phyloP scores from a whole-genome alignment of 108 stramenopile species.

The Discostella pseudostelligera region DNA sequence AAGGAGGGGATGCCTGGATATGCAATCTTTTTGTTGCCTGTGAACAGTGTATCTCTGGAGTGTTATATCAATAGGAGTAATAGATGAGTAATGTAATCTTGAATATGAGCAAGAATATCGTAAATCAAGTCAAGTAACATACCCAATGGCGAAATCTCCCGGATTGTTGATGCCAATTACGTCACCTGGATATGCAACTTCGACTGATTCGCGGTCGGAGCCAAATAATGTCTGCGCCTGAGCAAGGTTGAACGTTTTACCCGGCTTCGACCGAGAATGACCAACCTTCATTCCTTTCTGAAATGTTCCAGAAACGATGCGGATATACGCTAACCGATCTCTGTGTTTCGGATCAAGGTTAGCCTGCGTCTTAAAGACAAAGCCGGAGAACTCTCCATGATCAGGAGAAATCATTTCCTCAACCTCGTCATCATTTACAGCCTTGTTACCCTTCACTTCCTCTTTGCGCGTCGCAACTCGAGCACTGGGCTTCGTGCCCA shows the following conservation, averaged over 20 bases:
- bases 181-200: conserved; percentile 93
- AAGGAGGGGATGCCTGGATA: conserved; percentile 95
- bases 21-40: conserved; percentile 67
- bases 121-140: neutral
- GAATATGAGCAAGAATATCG: neutral
- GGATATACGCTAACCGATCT: conserved; percentile 92
- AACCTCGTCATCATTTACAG: conserved; percentile 37
- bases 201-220: conserved; percentile 83
- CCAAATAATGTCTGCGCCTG: conserved; percentile 95
- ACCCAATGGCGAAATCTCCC: conserved; percentile 85
- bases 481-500: conserved; percentile 72
- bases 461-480: conserved; percentile 52
- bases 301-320: conserved; percentile 87
- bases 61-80: too few relatives aligned
- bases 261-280: conserved; percentile 78
- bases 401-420: conserved; percentile 63
- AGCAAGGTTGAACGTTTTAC: conserved; percentile 88
- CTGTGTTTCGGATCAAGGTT: conserved; percentile 96
- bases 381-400: conserved; percentile 90
- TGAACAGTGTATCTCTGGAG: conserved; percentile 68
- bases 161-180: conserved; percentile 98
- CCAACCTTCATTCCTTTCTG: conserved; percentile 93
- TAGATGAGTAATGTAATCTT: too few relatives aligned
- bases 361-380: conserved; percentile 96
- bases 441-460: conserved; percentile 32